A percentile compares a stretch with the other conserved stretches of the same genome.
These are phyloP conservation scores for Fusarium ramigenum DNA, from an alignment of 2,329 filamentous ascomycete species.

Conservation along the genomic window DNA sequence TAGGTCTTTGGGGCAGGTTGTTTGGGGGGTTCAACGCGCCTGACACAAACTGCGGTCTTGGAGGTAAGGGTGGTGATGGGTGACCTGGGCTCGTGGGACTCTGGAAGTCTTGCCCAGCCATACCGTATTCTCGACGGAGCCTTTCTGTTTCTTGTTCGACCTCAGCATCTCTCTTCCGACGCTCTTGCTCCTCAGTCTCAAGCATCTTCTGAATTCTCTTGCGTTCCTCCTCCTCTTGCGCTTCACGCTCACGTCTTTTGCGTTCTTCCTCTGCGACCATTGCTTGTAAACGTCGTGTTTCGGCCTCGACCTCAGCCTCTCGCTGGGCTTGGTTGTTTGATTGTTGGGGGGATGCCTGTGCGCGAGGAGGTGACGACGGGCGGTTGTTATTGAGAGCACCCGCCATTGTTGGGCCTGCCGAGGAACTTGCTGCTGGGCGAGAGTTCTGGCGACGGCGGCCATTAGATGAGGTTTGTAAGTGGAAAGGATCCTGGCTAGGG, in stretches of 20 bases:
- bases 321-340: slow-evolving; percentile 37
- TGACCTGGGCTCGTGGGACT: slow-evolving; percentile 34
- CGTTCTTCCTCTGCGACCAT: slow-evolving; percentile 62
- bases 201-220: slow-evolving; percentile 71
- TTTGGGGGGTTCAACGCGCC: slow-evolving; percentile 38
- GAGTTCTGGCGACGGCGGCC: slow-evolving; percentile 51
- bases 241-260: slow-evolving; percentile 64
- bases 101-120: slow-evolving; percentile 55
- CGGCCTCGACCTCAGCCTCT: slow-evolving; percentile 69
- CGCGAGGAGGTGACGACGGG: slow-evolving; percentile 27
- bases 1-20: slow-evolving; percentile 54
- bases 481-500: slow-evolving; percentile 79
- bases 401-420: slow-evolving; percentile 45
- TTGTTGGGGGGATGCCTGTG: slow-evolving; percentile 23
- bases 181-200: slow-evolving; percentile 71
- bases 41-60: slow-evolving; percentile 41
- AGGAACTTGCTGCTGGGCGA: slow-evolving; percentile 47
- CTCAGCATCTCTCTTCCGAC: slow-evolving; percentile 61
- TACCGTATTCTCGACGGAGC: slow-evolving; percentile 74
- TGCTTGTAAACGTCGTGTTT: slow-evolving; percentile 76
- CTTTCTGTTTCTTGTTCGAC: slow-evolving; percentile 86
- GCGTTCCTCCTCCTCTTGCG: slow-evolving; percentile 63
- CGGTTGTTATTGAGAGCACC: slow-evolving; percentile 51
- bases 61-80: slow-evolving; percentile 49
- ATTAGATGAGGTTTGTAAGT: slow-evolving; percentile 61